Conservation (phyloP, 495 filamentous ascomycete species). For the Diplogelasinospora grovesii region DNA sequence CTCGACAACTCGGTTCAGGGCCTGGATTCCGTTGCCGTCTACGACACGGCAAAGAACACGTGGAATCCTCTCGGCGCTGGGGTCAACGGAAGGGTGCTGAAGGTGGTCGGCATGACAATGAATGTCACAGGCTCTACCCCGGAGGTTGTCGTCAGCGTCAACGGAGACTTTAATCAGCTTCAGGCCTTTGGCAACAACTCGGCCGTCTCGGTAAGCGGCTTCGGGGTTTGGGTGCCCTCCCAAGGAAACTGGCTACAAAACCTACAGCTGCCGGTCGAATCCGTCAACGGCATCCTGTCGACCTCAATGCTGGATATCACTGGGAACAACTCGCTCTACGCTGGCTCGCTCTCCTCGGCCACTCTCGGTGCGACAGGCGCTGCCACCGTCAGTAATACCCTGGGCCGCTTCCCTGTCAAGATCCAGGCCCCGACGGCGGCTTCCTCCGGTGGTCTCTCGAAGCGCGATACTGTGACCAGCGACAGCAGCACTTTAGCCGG, state of each 20-base stretch:
- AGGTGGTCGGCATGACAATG: conserved; percentile 68
- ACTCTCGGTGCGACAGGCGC: conserved; percentile 62
- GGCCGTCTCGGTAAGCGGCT: conserved; percentile 58
- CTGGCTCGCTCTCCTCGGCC: conserved; percentile 70
- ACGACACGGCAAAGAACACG: conserved; percentile 55
- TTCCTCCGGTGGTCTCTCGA: conserved; percentile 35
- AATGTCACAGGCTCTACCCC: conserved; percentile 66
- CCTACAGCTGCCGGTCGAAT: conserved; percentile 56
- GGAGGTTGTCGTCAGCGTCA: conserved; percentile 71
- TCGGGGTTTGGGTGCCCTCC: conserved; percentile 93
- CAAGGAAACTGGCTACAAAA: conserved; percentile 83
- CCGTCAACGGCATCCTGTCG: conserved; percentile 64
- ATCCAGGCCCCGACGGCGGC: conserved; percentile 39
- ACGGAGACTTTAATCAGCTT: conserved; percentile 71
- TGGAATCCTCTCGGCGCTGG: conserved; percentile 83
- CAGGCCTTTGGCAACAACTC: conserved; percentile 56
- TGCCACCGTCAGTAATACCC: conserved; percentile 50
- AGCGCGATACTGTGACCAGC: conserved; percentile 45
- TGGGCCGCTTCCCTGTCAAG: conserved; percentile 54
- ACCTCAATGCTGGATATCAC: conserved; percentile 55
- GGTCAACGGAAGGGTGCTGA: conserved; percentile 70
- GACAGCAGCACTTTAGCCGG: conserved; percentile 50
- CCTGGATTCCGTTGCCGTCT: conserved; percentile 69
- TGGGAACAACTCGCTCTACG: conserved; percentile 57
- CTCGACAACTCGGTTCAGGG: conserved; percentile 50